Base-by-base conservation (phyloP, 257 asterid species). In the Solanum sitiens region DNA sequence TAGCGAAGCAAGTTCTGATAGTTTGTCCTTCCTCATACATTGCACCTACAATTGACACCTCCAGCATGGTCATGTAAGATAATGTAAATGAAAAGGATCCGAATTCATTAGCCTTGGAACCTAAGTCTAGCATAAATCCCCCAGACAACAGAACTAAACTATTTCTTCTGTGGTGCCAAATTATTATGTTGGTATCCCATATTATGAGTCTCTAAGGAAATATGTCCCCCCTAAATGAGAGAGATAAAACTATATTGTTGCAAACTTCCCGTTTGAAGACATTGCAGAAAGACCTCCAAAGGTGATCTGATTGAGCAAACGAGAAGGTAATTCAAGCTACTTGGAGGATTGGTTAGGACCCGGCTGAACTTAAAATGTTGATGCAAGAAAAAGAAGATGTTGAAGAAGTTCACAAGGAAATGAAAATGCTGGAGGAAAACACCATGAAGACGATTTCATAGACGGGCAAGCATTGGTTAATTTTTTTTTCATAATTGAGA, bases 321-420 rank as follows among this genome's bases (percentile, higher is more conserved):
- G 93, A 93, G 90, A 95, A 94, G 92, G 91, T 97, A 63, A 93
- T 92, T 95, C 94, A 94, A 89, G 95, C 94, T 63, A 92, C 98
- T 75, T 87, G 89, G 63, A 93, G 90, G 90, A 95, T 95, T 21
- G 88, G 90, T 27, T 93, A 94, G 91, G 95, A 94, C 79, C 89
- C 89, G 91, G 30, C 30, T 27, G 30, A 94, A 90, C 68, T 95
- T 94, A 94, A 91, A 92, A 90, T 87, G 87, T 84, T 95, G 94
- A 95, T 92, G 92, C 94, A 93, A 73, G 98, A 94, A 89, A 95
- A 90, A 77, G 97, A 91, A 85, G 98, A 93, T 84, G 83, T 84
- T 1, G 96, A 94, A 47, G 93, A 87, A 72, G 80, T 90, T 86
- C 92, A 92, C 65, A 93, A 90, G 92, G 97, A 94, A 77, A 90